A percentile compares a stretch with the other conserved stretches of the same genome.
Conservation (phyloP, 306 rosid species). For the Alnus glutinosa region DNA sequence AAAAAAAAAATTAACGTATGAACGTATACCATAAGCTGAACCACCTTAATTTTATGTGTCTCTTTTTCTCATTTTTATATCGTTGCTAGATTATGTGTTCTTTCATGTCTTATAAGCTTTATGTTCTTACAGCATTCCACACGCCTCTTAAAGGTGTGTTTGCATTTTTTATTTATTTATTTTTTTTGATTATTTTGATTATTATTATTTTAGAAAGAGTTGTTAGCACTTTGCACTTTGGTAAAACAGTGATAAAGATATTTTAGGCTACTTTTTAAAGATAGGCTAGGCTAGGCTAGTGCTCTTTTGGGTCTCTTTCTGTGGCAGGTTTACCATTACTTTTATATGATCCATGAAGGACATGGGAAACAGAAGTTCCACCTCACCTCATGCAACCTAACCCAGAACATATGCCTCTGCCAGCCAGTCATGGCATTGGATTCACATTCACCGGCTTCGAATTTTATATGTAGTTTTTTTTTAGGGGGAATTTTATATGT, state of each 20-base stretch:
- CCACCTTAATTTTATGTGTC: too few species aligned
- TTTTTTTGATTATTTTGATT: background rate
- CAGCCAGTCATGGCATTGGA: constrained; percentile 11
- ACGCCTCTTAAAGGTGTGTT: background rate
- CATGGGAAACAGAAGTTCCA: background rate
- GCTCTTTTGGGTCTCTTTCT: background rate
- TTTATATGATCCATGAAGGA: constrained; percentile 6
- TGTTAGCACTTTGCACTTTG: background rate
- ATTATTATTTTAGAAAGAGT: background rate
- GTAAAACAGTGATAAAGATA: background rate
- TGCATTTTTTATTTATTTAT: too few species aligned
- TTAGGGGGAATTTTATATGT: constrained; percentile 3
- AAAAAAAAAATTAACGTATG: too few species aligned
- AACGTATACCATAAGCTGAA: too few species aligned
- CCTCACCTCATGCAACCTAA: constrained; percentile 5
- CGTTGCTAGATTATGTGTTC: too few species aligned
- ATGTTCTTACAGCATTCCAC: too few species aligned
- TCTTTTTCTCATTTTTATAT: too few species aligned
- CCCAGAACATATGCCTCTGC: constrained; percentile 16
- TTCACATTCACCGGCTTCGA: constrained; percentile 15
- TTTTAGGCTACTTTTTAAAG: background rate
- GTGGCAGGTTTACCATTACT: constrained; percentile 6
- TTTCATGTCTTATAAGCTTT: too few species aligned
- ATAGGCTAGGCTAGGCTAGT: background rate
- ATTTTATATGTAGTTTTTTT: constrained; percentile 14